These are phyloP conservation scores for Colletotrichum camelliae DNA, from an alignment of 2,329 filamentous ascomycete genomes.

Conservation along the genomic window DNA sequence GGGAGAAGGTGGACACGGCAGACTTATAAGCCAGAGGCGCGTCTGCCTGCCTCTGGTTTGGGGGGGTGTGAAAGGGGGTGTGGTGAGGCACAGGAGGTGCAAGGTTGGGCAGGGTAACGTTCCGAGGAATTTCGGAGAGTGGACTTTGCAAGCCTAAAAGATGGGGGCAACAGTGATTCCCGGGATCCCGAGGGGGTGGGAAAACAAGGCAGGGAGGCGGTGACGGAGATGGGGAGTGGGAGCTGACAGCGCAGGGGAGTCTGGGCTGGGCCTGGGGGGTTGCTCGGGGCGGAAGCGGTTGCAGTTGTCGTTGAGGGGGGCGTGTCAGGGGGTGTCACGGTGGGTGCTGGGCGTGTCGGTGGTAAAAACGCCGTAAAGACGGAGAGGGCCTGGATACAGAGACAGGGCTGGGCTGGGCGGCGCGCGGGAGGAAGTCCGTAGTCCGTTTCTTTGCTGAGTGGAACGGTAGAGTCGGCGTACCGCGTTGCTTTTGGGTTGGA, in stretches of 20 bases:
- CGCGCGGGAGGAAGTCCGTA: constrained; percentile 15
- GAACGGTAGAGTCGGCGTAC: not conserved
- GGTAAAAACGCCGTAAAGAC: not conserved
- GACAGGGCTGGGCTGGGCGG: not conserved
- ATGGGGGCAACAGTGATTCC: constrained; percentile 14
- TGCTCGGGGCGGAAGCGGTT: not conserved
- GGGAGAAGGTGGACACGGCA: constrained; percentile 18
- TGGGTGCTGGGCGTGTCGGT: not conserved
- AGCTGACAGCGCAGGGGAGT: constrained; percentile 4
- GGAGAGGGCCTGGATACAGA: not conserved
- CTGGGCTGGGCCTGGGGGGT: not conserved
- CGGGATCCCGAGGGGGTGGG: constrained; percentile 19
- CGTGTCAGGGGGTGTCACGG: not conserved
- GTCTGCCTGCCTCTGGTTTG: constrained; percentile 10
- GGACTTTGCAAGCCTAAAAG: constrained; percentile 19
- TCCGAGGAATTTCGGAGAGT: constrained; percentile 20
- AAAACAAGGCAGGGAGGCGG: constrained; percentile 23
- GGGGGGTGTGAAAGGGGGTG: constrained; percentile 8
- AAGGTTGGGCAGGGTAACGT: constrained; percentile 15
- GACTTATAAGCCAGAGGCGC: constrained; percentile 21
- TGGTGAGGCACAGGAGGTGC: not conserved
- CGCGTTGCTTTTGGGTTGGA: not conserved
- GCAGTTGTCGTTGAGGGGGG: not conserved
- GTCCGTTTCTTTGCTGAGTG: not conserved
- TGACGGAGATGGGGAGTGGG: constrained; percentile 11